Base-by-base conservation (phyloP, 495 filamentous ascomycete genomes). In the Trichoderma virens region DNA sequence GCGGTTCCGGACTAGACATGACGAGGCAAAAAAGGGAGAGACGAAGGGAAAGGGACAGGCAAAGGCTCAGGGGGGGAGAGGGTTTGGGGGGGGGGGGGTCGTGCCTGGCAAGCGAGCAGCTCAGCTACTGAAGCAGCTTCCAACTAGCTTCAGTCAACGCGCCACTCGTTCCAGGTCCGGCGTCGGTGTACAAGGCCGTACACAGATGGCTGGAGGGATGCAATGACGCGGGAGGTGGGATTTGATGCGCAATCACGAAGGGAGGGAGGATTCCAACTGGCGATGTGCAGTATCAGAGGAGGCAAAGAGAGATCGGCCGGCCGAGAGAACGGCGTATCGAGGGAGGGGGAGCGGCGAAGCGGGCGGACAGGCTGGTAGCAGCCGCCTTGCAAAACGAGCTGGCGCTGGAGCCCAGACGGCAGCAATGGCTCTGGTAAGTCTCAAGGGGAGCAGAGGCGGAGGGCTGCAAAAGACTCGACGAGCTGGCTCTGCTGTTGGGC, bases 1-100 rank as follows among this genome's bases (percentile, higher is more conserved):
- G 67, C 2, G 68, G 68, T 35, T 69, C 73, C 13, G 71, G 70
- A 64, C 72, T 73, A 28, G 73, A 63, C 73, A 75, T 75, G 65
- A 51, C 63, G 25, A 27, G 23, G 51, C 51, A 56, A 56, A 27
- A 56, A 60, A 43, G 63, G 61, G 54, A n/a, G 23, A 13, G 16
- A 13, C 13, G 20, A 8, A 56, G 9, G 51, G 16, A 56, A 23
- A 56, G 9, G 4, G 25, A 56, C 7, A 56, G 25, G 51, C 23
- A 27, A 56, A 56, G 7, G 25, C 23, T 18, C n/a, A 1, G 9
- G 7, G 27, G 51, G 51, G 3, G 25, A 18, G 51, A 56, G 32
- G 32, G 32, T 5, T 35, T 35, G 18, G 41, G 41, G 41, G 27
- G 47, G 47, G 47, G 47, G 51, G 51, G 28, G 51, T 56, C 51